phyloP scores from a whole-genome alignment of 176 grass and related monocot species.

The Guadua angustifolia region DNA sequence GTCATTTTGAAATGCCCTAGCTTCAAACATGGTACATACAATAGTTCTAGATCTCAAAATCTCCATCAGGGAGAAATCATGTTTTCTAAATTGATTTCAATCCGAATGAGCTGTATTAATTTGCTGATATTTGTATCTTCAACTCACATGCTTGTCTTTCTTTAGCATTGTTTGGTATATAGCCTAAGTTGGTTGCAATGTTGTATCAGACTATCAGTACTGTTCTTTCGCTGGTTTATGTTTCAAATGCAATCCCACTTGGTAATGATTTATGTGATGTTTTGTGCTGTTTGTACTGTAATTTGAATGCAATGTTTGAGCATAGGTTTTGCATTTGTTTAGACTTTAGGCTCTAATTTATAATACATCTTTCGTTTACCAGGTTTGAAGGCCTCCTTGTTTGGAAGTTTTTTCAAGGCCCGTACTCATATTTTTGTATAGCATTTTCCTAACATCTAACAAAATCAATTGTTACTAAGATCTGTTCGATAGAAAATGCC shows the following conservation, averaged over 20 bases:
- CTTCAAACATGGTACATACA: background rate
- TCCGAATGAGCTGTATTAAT: background rate
- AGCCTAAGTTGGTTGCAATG: slow-evolving; percentile 3
- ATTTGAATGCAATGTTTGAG: background rate
- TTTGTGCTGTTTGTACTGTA: slow-evolving; percentile 10
- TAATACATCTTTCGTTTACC: background rate
- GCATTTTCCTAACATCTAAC: background rate
- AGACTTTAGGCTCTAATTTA: background rate
- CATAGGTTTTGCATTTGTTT: background rate
- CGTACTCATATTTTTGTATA: background rate
- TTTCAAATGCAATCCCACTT: background rate
- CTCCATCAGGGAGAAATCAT: background rate
- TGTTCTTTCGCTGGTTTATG: background rate
- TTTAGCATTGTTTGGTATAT: background rate
- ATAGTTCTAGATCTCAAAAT: slow-evolving; percentile 11
- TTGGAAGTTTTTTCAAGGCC: background rate
- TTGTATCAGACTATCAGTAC: background rate
- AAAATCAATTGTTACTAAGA: background rate
- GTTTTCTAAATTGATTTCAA: background rate
- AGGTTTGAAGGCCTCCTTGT: background rate
- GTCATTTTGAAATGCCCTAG: background rate
- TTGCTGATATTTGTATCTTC: background rate
- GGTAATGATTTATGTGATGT: background rate
- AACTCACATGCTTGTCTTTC: background rate
- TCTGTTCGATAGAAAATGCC: background rate